Percentiles rank a stretch among this genome's conserved stretches.
These are phyloP conservation scores for Phaeolepiota aurea DNA, from an alignment of 768 basidiomycete genomes.

Conservation along the genomic window DNA sequence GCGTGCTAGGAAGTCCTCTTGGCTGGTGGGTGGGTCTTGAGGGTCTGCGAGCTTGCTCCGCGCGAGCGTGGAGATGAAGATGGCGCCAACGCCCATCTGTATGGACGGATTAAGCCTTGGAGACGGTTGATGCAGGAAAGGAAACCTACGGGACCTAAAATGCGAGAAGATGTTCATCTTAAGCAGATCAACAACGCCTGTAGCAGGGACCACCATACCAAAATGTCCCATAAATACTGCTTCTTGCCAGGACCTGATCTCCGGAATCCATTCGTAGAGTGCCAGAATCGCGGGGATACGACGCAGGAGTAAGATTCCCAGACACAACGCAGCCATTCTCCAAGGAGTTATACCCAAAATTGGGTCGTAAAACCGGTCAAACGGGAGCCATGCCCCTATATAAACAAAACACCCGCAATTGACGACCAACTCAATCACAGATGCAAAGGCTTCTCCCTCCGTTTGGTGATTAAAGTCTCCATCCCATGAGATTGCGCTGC, in stretches of 20 bases:
- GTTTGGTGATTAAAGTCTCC: slow-evolving; percentile 72
- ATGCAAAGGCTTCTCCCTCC: slow-evolving; percentile 81
- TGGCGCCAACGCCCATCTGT: slow-evolving; percentile 86
- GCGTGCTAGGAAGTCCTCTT: slow-evolving; percentile 64
- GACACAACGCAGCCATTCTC: slow-evolving; percentile 59
- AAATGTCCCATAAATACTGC: slow-evolving; percentile 92
- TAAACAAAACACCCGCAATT: slow-evolving; percentile 79
- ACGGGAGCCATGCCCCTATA: slow-evolving; percentile 83
- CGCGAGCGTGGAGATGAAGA: slow-evolving; percentile 81
- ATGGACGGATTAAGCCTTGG: background rate
- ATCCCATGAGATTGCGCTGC: slow-evolving; percentile 89
- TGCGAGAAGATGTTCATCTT: no score
- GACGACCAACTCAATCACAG: slow-evolving; percentile 82
- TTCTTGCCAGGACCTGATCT: slow-evolving; percentile 77
- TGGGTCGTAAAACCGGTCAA: slow-evolving; percentile 44
- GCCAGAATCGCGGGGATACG: slow-evolving; percentile 74
- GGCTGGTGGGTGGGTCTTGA: slow-evolving; percentile 49
- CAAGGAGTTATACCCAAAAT: slow-evolving; percentile 59
- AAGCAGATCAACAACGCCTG: slow-evolving; percentile 1
- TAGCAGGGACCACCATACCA: slow-evolving; percentile 30
- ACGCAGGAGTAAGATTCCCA: slow-evolving; percentile 64
- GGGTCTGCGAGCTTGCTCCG: slow-evolving; percentile 51
- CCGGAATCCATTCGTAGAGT: slow-evolving; percentile 80
- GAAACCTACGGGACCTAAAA: slow-evolving; percentile 41
- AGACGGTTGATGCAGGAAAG: background rate